These are phyloP conservation scores for Ogataea ganodermae DNA, from an alignment of 805 yeast genomes.

Conservation along the genomic window DNA sequence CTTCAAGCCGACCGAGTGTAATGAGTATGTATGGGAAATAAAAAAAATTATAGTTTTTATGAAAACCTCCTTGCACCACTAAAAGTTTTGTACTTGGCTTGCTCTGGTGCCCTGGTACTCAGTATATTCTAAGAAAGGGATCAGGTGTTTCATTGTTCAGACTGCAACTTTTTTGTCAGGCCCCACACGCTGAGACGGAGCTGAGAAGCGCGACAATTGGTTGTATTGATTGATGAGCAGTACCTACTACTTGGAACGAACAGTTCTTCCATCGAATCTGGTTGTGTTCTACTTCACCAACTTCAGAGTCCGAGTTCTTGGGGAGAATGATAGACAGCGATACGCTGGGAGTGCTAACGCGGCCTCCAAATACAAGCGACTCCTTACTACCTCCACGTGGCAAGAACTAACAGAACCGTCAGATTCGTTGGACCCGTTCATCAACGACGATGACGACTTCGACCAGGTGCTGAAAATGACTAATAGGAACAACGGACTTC, in stretches of 20 bases:
- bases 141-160: neutral
- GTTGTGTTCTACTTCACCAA: conserved; percentile 23
- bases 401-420: conserved; percentile 27
- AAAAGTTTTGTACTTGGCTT: neutral
- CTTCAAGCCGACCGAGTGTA: neutral
- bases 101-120: neutral
- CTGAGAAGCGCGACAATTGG: neutral
- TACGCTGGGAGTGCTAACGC: conserved; percentile 11
- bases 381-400: conserved; percentile 27
- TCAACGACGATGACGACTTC: conserved; percentile 27
- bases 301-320: conserved; percentile 23
- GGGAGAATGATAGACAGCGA: conserved; percentile 14
- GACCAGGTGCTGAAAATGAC: conserved; percentile 13
- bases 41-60: neutral
- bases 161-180: neutral
- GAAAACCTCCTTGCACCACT: neutral
- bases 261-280: conserved; percentile 27
- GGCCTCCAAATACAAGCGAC: conserved; percentile 13
- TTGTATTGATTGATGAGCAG: conserved; percentile 6
- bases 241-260: conserved; percentile 26
- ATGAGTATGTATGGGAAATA: neutral
- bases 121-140: neutral
- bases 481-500: neutral
- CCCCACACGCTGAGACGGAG: neutral
- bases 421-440: conserved; percentile 27